These are phyloP conservation scores for Hebeloma cylindrosporum DNA, from an alignment of 768 basidiomycete genomes.

Conservation along the genomic window DNA sequence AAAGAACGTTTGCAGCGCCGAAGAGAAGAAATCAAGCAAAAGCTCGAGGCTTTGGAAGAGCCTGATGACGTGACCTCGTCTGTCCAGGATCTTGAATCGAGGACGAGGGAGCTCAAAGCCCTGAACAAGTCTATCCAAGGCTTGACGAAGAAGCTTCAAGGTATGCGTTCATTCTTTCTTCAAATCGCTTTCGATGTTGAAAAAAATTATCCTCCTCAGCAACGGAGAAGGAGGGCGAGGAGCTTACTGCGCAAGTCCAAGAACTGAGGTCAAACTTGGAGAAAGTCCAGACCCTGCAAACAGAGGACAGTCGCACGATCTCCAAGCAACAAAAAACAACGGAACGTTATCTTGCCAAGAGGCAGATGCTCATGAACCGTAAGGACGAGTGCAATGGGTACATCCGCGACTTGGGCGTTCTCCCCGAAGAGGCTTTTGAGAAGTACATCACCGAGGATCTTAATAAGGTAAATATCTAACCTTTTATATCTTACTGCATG, in stretches of 20 bases:
- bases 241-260: conserved; percentile 60
- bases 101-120: conserved; percentile 65
- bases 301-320: conserved; percentile 83
- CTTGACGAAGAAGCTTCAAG: conserved; percentile 62
- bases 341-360: conserved; percentile 91
- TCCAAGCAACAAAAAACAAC: conserved; percentile 94
- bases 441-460: conserved; percentile 88
- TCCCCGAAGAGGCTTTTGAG: conserved; percentile 96
- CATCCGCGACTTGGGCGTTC: conserved; percentile 92
- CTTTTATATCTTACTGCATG: neutral
- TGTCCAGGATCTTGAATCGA: conserved; percentile 64
- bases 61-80: conserved; percentile 57
- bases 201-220: conserved; percentile 36
- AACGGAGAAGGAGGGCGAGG: conserved; percentile 73
- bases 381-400: conserved; percentile 95
- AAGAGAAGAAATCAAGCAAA: conserved; percentile 72
- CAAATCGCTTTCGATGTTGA: neutral
- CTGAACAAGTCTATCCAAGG: conserved; percentile 67
- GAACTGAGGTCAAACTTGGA: conserved; percentile 68
- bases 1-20: conserved; percentile 84
- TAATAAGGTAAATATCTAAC: conserved; percentile 64
- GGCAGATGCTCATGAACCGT: conserved; percentile 77
- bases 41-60: conserved; percentile 76
- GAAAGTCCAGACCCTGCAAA: conserved; percentile 74
- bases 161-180: conserved; percentile 30